Evolutionary conservation across 2,329 filamentous ascomycete genomes (phyloP), one percentile per base, ranked within the genome.

Genomic region (Aspergillus pseudoviridinutans): DNA sequence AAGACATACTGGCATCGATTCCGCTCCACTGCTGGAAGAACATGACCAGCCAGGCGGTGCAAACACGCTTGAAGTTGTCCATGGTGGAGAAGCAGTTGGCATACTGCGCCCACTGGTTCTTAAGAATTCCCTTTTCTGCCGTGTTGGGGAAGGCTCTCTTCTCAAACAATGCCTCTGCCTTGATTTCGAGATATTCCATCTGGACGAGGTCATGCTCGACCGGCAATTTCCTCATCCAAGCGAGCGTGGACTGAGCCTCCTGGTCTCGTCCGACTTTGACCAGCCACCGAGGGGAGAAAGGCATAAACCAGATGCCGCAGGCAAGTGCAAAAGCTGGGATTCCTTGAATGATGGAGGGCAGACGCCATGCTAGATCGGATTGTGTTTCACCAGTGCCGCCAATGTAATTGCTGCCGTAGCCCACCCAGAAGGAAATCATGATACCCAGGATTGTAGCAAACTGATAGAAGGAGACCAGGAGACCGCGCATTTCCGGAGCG

Each of bases 231-330:
- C 67, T 61, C 56, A 70, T 63, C 61, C 64, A 68, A 24, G 67
- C 60, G 20, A 70, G 57, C 0, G 66, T 68, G 10, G 61, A 27
- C 44, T 64, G 65, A 2, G 66, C 65, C 51, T 84, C 81, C 5
- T 79, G 70, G 47, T 83, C 75, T 3, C 78, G 74, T 22, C 75
- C 76, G 55, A 77, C 68, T 49, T 74, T 76, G 4, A 77, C 76
- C 8, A 84, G 75, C 76, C 82, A 84, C 17, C 82, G 75, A 0
- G 82, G 82, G 0, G 81, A 84, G 62, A 79, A 84, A 0, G 83
- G 83, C 60, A 83, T 74, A 62, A 81, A 81, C 61, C 72, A 68
- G 53, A 76, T 71, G 17, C 74, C 73, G 29, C 69, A 65, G 8
- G 71, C 66, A 12, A 77, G 66, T 20, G 65, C 56, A 27, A 69